phyloP scores from a whole-genome alignment of 768 basidiomycete genomes.

The Naganishia kalamii region DNA sequence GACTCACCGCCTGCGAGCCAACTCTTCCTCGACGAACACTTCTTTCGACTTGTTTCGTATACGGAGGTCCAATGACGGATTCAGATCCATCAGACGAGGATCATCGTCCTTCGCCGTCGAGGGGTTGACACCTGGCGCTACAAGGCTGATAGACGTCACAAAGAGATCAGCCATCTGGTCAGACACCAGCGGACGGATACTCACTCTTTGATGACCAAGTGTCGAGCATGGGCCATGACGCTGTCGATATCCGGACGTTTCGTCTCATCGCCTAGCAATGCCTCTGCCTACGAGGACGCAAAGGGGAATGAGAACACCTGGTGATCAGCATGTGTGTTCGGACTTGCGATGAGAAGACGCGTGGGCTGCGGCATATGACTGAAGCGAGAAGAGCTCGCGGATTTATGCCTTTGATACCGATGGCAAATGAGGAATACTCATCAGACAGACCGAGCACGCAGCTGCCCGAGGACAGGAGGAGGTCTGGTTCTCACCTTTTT shows the following conservation, averaged over 20 bases:
- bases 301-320: not conserved
- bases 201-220: conserved; percentile 40
- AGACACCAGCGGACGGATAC: conserved; percentile 15
- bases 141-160: not conserved
- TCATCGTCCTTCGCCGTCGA: conserved; percentile 38
- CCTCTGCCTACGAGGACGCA: conserved; percentile 36
- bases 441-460: conserved; percentile 14
- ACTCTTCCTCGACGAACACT: conserved; percentile 43
- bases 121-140: conserved; percentile 33
- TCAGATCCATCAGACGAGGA: conserved; percentile 33
- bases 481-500: conserved; percentile 41
- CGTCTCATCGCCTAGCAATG: conserved; percentile 32
- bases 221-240: conserved; percentile 42
- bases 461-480: not conserved
- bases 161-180: not conserved
- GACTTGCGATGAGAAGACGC: not conserved
- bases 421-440: conserved; percentile 10
- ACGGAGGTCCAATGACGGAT: conserved; percentile 38
- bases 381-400: no score
- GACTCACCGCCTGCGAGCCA: conserved; percentile 38
- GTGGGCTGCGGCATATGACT: no score
- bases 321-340: conserved; percentile 5
- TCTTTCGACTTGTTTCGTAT: conserved; percentile 40
- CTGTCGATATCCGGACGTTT: conserved; percentile 44
- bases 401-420: not conserved